Evolutionary conservation across 2,329 filamentous ascomycete genomes (phyloP), one percentile per base, ranked within the genome.

Genomic region (Xylaria hypoxylon): DNA sequence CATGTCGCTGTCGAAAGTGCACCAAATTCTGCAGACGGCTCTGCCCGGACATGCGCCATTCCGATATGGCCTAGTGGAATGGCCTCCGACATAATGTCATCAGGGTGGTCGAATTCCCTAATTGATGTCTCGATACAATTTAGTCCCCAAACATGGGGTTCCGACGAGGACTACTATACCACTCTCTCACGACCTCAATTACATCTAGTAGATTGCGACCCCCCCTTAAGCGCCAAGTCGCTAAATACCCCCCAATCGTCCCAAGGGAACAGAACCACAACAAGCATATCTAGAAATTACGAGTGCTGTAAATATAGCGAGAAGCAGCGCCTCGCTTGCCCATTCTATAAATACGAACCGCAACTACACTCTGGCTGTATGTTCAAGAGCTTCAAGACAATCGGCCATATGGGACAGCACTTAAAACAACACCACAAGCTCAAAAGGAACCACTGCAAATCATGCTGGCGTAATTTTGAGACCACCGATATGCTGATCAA

Each of bases 301-400:
- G n/a, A 59, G 1, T 60, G 44, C 19, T 64, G 60, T n/a, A n/a
- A 51, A 24, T 10, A 50, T 2, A 24, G 33, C 4, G 35, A 10
- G 3, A 47, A 4, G 7, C 42, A 38, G 8, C 60, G 50, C 33
- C 33, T 67, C 38, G 64, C 64, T 7, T 67, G 64, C 28, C 60
- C n/a, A 15, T 67, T 67, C 44, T 67, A 56, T 2, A 67, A 67
- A 4, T 45, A 57, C 44, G 38, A 64, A n/a, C 64, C 55, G 13
- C 15, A 59, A n/a, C 33, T 17, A 7, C 33, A 67, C 51, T 17
- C 40, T 8, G 7, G 17, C 7, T 67, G 64, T n/a, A 13, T 52
- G 5, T n/a, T 17, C 2, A 64, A 48, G 44, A 26, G 28, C n/a
- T 67, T 64, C 38, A 19, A 40, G 1, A 35, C 10, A 2, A 64